Base-by-base conservation (phyloP, 2,329 filamentous ascomycete genomes). In the Sclerotinia glacialis region DNA sequence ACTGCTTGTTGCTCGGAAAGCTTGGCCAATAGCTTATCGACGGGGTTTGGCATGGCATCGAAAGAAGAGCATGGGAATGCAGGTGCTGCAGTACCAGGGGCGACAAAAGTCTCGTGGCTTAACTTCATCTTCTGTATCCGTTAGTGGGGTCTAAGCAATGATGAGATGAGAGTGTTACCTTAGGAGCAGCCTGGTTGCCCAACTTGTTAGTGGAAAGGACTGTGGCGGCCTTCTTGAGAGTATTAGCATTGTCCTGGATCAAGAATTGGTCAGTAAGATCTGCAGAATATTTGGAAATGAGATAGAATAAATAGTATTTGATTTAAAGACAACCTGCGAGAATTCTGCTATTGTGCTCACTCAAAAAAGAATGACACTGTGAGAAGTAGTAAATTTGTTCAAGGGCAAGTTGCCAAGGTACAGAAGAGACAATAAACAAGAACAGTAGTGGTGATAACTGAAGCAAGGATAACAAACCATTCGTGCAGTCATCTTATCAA, bases 11-110 rank as follows among this genome's bases (percentile, higher is more conserved):
- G 89, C 76, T 93, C 88, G n/a, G 86, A 86, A 58, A 94, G 82
- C 75, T 88, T 90, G 66, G 89, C 86, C 70, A 93, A 80, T 62
- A 93, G 85, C 68, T 88, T 88, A 73, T 95, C 91, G 82, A 93
- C 86, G 11, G 83, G 81, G 65, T 82, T 83, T 40, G 78, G 70
- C 50, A 83, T 82, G 56, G 74, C 69, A 14, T 76, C 69, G 7
- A 73, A 74, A 12, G 76, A 72, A 42, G 74, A 70, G 2, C 34
- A 50, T 54, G 28, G 42, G 28, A 53, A 42, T 8, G 58, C 16
- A 21, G 47, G 26, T 5, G 46, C 34, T 14, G 47, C 47, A 40
- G 56, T n/a, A 23, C 16, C 18, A 40, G 65, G 28, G 11, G 52
- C 31, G 11, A 23, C 54, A 18, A 56, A 61, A 46, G 44, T 54